These are phyloP conservation scores for Daedalea quercina DNA, from an alignment of 768 basidiomycete species.

Conservation along the genomic window DNA sequence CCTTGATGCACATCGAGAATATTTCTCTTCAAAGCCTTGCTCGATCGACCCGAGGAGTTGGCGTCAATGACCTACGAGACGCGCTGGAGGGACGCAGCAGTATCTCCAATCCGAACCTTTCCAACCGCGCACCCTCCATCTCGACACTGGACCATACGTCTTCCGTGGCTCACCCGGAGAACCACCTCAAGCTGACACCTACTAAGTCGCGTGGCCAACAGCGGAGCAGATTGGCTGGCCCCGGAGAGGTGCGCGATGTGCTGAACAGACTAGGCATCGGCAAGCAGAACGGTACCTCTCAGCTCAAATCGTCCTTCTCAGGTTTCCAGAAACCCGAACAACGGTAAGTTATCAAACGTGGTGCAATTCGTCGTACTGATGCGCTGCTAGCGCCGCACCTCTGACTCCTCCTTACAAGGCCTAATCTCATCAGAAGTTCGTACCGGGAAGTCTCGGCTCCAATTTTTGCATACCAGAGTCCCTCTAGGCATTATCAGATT, in stretches of 20 bases:
- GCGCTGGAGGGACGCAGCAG: constrained; percentile 83
- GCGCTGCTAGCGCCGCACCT: constrained; percentile 10
- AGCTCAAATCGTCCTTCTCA: constrained; percentile 71
- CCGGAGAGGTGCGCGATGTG: constrained; percentile 75
- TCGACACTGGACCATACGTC: constrained; percentile 71
- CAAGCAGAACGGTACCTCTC: constrained; percentile 51
- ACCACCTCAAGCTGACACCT: constrained; percentile 38
- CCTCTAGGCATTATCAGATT: background rate
- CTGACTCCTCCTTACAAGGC: constrained; percentile 30
- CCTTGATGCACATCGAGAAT: constrained; percentile 89
- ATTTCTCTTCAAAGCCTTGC: constrained; percentile 81
- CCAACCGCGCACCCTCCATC: constrained; percentile 56
- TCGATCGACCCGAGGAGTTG: constrained; percentile 72
- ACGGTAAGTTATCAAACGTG: constrained; percentile 23
- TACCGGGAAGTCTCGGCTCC: background rate
- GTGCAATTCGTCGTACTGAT: background rate
- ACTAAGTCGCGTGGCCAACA: constrained; percentile 46
- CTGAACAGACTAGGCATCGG: constrained; percentile 80
- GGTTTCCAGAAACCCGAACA: constrained; percentile 39
- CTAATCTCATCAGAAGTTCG: constrained; percentile 4
- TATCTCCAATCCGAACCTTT: constrained; percentile 72
- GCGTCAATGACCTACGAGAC: constrained; percentile 83
- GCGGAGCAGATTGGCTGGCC: constrained; percentile 40
- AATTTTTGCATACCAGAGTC: background rate
- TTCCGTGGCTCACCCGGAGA: constrained; percentile 30